Conservation (phyloP, 2,329 filamentous ascomycete species). For the Colletotrichum truncatum region DNA sequence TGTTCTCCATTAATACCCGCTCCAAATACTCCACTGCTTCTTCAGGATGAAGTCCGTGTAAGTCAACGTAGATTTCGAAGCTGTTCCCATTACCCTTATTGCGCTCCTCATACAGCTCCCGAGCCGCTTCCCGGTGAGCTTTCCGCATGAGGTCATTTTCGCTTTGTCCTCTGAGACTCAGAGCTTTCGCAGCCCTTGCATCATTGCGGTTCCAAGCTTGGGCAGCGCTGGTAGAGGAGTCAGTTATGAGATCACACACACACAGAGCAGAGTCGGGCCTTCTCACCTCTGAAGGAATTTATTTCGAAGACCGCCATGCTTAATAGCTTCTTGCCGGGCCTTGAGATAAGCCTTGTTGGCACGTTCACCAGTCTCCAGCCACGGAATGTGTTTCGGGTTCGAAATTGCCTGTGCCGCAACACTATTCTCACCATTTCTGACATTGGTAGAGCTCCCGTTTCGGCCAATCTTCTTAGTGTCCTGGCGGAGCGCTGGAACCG, state of each 20-base stretch:
- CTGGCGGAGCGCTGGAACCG: constrained; percentile 69
- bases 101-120: constrained; percentile 91
- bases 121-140: constrained; percentile 92
- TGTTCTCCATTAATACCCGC: constrained; percentile 85
- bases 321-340: constrained; percentile 93
- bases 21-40: constrained; percentile 96
- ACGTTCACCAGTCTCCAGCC: constrained; percentile 91
- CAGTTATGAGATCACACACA: neutral
- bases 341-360: constrained; percentile 96
- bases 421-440: constrained; percentile 79
- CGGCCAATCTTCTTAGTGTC: constrained; percentile 68
- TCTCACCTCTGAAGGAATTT: constrained; percentile 93
- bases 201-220: constrained; percentile 99
- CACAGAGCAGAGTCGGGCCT: neutral
- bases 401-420: constrained; percentile 84
- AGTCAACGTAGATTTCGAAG: constrained; percentile 89
- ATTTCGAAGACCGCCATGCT: constrained; percentile 94
- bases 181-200: constrained; percentile 91
- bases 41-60: constrained; percentile 98
- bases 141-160: constrained; percentile 98
- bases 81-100: constrained; percentile 72
- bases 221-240: constrained; percentile 71
- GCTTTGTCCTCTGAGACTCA: constrained; percentile 92
- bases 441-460: constrained; percentile 71
- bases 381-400: constrained; percentile 90